Percentiles rank a stretch among this genome's conserved stretches.
These are phyloP conservation scores for Poronia punctata DNA, from an alignment of 495 filamentous ascomycete species.

Conservation along the genomic window DNA sequence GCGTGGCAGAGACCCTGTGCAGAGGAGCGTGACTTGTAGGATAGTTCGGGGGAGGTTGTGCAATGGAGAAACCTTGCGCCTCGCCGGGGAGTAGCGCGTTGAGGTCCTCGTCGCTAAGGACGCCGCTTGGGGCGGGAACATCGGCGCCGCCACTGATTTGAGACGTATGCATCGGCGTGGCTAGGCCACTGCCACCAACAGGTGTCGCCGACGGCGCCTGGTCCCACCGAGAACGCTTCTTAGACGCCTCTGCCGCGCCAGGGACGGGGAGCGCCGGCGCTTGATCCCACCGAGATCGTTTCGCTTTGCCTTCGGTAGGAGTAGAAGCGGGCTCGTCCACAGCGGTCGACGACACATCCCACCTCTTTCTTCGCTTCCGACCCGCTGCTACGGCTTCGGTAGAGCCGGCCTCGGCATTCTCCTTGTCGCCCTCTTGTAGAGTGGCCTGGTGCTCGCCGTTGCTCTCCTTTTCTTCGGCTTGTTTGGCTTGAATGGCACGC, in stretches of 20 bases:
- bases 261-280: conserved; percentile 57
- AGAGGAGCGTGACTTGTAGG: conserved; percentile 72
- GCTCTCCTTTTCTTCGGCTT: conserved; percentile 52
- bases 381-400: conserved; percentile 56
- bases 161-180: conserved; percentile 80
- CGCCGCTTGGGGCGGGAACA: conserved; percentile 68
- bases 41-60: conserved; percentile 90
- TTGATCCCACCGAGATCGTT: conserved; percentile 84
- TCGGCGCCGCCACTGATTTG: conserved; percentile 52
- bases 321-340: conserved; percentile 40
- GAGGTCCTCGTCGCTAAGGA: conserved; percentile 87
- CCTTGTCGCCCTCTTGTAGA: conserved; percentile 63
- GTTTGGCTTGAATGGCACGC: conserved; percentile 70
- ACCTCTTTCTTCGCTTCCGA: conserved; percentile 86
- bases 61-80: conserved; percentile 83
- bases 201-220: conserved; percentile 82
- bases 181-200: conserved; percentile 70
- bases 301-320: conserved; percentile 53
- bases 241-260: conserved; percentile 49
- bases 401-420: conserved; percentile 63
- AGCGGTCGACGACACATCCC: conserved; percentile 65
- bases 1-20: conserved; percentile 71
- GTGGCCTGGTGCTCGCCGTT: conserved; percentile 53
- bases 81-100: conserved; percentile 76
- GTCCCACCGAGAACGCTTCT: conserved; percentile 80